Evolutionary conservation across 2,329 filamentous ascomycete species (phyloP), one percentile per base, ranked within the genome.

Genomic region (Aspergillus persii): DNA sequence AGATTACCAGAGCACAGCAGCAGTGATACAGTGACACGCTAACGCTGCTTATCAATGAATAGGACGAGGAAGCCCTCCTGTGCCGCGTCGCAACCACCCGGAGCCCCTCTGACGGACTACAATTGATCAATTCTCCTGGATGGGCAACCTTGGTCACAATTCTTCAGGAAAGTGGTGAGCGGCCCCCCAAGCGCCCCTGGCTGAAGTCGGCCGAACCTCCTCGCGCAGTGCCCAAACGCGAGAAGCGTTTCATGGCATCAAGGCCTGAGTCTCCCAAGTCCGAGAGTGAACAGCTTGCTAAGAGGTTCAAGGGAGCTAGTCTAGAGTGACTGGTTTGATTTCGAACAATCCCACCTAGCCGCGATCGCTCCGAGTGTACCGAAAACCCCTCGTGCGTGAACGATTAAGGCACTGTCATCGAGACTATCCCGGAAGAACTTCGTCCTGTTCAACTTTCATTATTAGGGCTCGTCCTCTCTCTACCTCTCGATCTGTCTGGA

Each of bases 121-220:
- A 95, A 73, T 84, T 99, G 68, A 86, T 92, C 77, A 89, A 92
- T 69, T 93, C 90, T 69, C 85, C 89, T 72, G 95, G 95, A 71
- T 99, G 95, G 95, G 90, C 93, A 77, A 98, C 92, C 60, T 84
- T 99, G 72, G 84, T 94, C 79, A 89, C 90, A 76, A 96, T 99
- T 76, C 86, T 98, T 80, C 87, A 95, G 87, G 90, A 92, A 86
- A 92, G 91, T 85, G 92, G 93, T 96, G 93, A 96, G 90, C 89
- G 89, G 86, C 86, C 89, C 86, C 88, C 88, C 78, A 96, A 95
- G 84, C 90, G 82, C 75, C 70, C 74, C 68, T 74, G 78, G 75
- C 73, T 72, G 62, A 68, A 65, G 63, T 73, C 74, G 63, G 76
- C 77, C 71, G 76, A 78, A 69, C 62, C 68, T 69, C 60, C 68